Evolutionary conservation across 106 monocot genomes (phyloP).

Genomic region (Dioscorea dumetorum): DNA sequence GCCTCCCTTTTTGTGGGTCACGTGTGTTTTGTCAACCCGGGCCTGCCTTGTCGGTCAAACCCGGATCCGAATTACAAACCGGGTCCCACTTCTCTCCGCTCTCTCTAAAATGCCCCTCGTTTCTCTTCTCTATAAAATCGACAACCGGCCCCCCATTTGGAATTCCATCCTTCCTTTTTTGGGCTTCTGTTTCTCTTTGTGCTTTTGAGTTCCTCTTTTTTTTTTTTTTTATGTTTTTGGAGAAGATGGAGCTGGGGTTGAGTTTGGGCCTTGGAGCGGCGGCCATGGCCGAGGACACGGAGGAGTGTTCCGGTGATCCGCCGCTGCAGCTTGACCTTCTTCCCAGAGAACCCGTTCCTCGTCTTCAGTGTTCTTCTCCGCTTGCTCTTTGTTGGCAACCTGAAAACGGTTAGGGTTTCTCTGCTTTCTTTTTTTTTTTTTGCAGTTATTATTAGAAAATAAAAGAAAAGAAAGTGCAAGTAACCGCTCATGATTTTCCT

Average conservation of each 20-base stretch:
- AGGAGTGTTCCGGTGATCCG: constrained; percentile 5
- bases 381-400: constrained; percentile 12
- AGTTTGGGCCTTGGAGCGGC: constrained; percentile 8
- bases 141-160: background rate
- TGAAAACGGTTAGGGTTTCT: constrained; percentile 13
- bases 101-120: background rate
- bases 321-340: constrained; percentile 33
- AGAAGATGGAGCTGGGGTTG: constrained; percentile 30
- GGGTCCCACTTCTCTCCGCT: background rate
- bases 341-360: background rate
- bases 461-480: constrained; percentile 16
- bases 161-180: too few species aligned
- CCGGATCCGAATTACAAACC: background rate
- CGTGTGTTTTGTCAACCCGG: too few species aligned
- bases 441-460: background rate
- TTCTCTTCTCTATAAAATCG: background rate
- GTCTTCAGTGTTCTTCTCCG: background rate
- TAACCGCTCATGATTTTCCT: background rate
- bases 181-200: background rate
- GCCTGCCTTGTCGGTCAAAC: too few species aligned
- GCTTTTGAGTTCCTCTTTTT: too few species aligned
- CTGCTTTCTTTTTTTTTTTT: background rate
- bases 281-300: too few species aligned
- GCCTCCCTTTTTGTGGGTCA: too few species aligned
- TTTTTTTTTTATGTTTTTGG: too few species aligned